Base-by-base conservation (phyloP, 2,329 filamentous ascomycete species). In the Neonectria coccinea region DNA sequence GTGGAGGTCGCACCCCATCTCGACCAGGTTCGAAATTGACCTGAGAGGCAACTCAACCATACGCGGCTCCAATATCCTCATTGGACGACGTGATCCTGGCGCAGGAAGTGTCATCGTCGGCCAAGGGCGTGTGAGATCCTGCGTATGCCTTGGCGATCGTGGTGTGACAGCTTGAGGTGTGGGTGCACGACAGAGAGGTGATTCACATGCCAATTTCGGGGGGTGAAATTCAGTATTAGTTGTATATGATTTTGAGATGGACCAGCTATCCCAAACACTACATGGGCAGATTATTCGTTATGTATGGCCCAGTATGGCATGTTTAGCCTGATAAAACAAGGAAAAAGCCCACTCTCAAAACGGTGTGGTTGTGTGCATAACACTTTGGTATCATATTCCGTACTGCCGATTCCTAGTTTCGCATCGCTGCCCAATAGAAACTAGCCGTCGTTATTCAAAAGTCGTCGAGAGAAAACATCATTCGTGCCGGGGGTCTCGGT, bases 371-470 rank as follows among this genome's bases (percentile, higher is more conserved):
- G 42, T 42, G 42, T 60, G 36, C 25, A 54, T 10, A 54, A 39
- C 51, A 54, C 42, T 12, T 4, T 60, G 57, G 57, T 60, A 60
- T 60, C 57, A 48, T 60, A n/a, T 48, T 54, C 27, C 50, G 42
- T 18, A 41, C n/a, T 39, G 48, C 42, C 50, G 14, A 22, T 52
- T 39, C 16, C 18, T 42, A 48, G 20, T 41, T 4, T 48, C 33
- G 39, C 52, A 62, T 56, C 42, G 59, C 53, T 62, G 53, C 54
- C 29, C 36, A 41, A n/a, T 16, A n/a, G 42, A 14, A n/a, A 25
- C 52, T 47, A 14, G 41, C 11, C 39, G 45, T 39, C 33, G 8
- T 44, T 31, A 47, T 47, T 54, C 18, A 47, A 51, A 50, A 41
- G 11, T 33, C 27, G 29, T 51, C n/a, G 7, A 29, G 16, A 22